phyloP scores from a whole-genome alignment of 78 protist genomes.

The Emiliania huxleyi region DNA sequence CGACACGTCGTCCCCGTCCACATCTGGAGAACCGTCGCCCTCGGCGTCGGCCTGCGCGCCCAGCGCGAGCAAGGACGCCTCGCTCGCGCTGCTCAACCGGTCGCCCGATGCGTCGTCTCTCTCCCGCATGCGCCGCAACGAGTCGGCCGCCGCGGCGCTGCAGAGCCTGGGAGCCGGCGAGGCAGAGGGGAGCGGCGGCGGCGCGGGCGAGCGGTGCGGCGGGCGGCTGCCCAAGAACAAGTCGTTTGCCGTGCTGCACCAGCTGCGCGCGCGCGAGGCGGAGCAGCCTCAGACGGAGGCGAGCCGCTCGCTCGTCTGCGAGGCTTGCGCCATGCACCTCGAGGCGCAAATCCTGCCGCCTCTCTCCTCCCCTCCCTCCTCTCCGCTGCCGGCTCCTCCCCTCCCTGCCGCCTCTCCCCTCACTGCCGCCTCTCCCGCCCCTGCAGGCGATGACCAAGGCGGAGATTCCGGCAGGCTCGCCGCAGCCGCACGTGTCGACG shows the following conservation, averaged over 20 bases:
- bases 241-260: not conserved
- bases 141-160: not conserved
- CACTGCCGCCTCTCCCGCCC: too few relatives aligned
- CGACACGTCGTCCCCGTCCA: too few relatives aligned
- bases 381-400: too few relatives aligned
- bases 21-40: too few relatives aligned
- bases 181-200: not conserved
- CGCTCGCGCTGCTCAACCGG: not conserved
- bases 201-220: not conserved
- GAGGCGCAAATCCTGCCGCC: not conserved
- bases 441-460: too few relatives aligned
- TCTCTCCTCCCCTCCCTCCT: too few relatives aligned
- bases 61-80: too few relatives aligned
- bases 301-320: not conserved
- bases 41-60: too few relatives aligned
- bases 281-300: not conserved
- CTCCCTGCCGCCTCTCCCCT: too few relatives aligned
- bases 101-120: not conserved
- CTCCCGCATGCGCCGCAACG: not conserved
- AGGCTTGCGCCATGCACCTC: not conserved
- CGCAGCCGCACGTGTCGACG: not conserved
- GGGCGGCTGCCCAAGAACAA: not conserved
- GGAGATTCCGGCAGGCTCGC: too few relatives aligned
- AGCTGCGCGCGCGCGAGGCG: not conserved
- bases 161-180: not conserved